phyloP scores from a whole-genome alignment of 306 rosid species.

The Phaseolus lunatus region DNA sequence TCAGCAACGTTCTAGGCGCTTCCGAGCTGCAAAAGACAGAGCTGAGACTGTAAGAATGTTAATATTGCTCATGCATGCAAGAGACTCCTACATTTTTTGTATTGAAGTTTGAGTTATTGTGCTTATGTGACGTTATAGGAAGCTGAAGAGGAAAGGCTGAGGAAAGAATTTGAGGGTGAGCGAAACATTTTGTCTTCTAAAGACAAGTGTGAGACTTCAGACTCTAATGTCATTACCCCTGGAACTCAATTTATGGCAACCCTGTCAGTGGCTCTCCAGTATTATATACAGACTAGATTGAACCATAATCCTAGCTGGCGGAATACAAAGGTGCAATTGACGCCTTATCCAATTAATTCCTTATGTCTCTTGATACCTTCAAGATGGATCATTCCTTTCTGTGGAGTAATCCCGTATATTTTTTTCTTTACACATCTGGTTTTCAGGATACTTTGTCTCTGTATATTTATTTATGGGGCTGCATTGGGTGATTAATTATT shows the following conservation, averaged over 20 bases:
- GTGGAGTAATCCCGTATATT: slow-evolving; percentile 65
- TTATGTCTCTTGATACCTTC: slow-evolving; percentile 50
- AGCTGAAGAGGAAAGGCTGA: slow-evolving; percentile 82
- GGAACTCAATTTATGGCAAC: slow-evolving; percentile 82
- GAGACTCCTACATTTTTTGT: neutral
- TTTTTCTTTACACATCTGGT: slow-evolving; percentile 55
- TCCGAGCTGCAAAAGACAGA: slow-evolving; percentile 82
- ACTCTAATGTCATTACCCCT: slow-evolving; percentile 82
- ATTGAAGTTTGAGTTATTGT: slow-evolving; percentile 32
- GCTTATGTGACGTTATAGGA: slow-evolving; percentile 51
- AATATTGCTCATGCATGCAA: slow-evolving; percentile 25
- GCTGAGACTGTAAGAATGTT: slow-evolving; percentile 71
- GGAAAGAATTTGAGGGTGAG: slow-evolving; percentile 64
- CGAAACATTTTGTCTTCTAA: slow-evolving; percentile 55
- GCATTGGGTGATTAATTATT: slow-evolving; percentile 65
- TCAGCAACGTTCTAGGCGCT: slow-evolving; percentile 88
- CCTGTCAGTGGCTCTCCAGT: slow-evolving; percentile 82
- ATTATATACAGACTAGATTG: slow-evolving; percentile 71
- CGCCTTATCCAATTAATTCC: slow-evolving; percentile 33
- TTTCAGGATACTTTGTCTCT: slow-evolving; percentile 75
- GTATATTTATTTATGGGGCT: slow-evolving; percentile 68
- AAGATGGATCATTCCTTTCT: slow-evolving; percentile 59
- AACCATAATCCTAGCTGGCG: slow-evolving; percentile 73
- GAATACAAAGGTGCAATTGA: slow-evolving; percentile 65
- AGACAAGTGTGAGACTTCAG: slow-evolving; percentile 71